These are phyloP conservation scores for sunflower (Helianthus annuus) DNA, from an alignment of 129 eudicot genomes.

Conservation along the genomic window HanXRQr2.0-SUNRISE NC_035440.2:90873299-90873798, in stretches of 20 bases:
- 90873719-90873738: not conserved
- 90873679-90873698: not conserved
- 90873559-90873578: conserved; percentile 89
- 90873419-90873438: conserved; percentile 26
- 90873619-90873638: conserved; percentile 60
- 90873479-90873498: conserved; percentile 25
- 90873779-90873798: too few relatives aligned
- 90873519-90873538: conserved; percentile 56
- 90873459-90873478: conserved; percentile 40
- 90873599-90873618: conserved; percentile 52
- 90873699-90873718: not conserved
- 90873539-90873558: conserved; percentile 80
- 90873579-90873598: conserved; percentile 62
- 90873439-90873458: conserved; percentile 28
- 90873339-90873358: conserved; percentile 8
- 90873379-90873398: not conserved
- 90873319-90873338: not conserved
- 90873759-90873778: not conserved
- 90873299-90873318: not conserved
- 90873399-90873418: conserved; percentile 17
- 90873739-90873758: not conserved
- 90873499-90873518: conserved; percentile 31
- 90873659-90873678: not conserved
- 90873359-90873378: not conserved
- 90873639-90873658: conserved; percentile 58